These are phyloP conservation scores for Populus trichocarpa DNA, from an alignment of 441 rosid genomes.

Conservation along the genomic window DNA sequence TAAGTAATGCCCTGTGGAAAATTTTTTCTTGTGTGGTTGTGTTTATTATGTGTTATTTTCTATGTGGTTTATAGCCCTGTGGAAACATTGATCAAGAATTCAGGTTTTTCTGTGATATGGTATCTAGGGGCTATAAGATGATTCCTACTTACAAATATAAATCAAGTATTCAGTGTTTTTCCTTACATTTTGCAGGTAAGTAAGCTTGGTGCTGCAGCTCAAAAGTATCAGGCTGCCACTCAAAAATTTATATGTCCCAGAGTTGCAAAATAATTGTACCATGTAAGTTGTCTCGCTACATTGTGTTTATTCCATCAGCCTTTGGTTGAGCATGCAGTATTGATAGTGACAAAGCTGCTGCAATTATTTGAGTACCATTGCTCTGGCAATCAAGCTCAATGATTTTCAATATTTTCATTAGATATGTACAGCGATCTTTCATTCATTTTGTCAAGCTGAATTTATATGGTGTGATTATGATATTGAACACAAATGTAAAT, in stretches of 20 bases:
- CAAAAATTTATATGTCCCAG: constrained; percentile 82
- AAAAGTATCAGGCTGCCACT: no score
- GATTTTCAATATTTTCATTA: not conserved
- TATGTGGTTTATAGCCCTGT: no score
- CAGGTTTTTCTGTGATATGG: no score
- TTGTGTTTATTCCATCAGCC: not conserved
- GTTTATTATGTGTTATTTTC: no score
- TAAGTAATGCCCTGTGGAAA: not conserved
- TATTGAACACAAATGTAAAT: not conserved
- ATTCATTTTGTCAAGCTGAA: not conserved
- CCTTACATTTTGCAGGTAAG: no score
- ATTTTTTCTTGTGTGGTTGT: not conserved
- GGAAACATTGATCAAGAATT: not conserved
- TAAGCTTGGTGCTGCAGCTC: no score
- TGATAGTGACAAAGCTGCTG: not conserved
- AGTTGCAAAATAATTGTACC: constrained; percentile 87
- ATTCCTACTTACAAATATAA: no score
- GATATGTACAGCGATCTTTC: not conserved
- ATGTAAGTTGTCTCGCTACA: constrained; percentile 45
- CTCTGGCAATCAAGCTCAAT: not conserved
- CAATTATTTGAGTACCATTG: not conserved
- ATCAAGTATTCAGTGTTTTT: no score
- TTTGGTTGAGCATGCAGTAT: not conserved
- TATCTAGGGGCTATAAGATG: no score
- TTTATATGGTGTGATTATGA: no score